Percentiles rank a stretch among this genome's conserved stretches.
Conservation (phyloP, 306 rosid species). For the Cicer bijugum region DNA sequence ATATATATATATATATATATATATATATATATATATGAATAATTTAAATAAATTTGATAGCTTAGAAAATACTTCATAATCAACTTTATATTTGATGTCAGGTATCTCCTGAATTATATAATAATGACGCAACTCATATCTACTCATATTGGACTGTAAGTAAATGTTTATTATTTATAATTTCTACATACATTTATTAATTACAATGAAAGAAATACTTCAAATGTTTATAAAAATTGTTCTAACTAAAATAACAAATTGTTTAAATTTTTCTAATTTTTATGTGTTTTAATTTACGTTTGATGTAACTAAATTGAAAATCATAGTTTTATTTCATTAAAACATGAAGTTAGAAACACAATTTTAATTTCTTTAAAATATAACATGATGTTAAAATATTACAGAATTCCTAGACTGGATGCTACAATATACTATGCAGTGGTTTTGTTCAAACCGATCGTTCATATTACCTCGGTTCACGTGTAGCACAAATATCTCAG, state of each 20-base stretch:
- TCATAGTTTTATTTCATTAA: neutral
- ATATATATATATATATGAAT: neutral
- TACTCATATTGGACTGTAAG: constrained; percentile 19
- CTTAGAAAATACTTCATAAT: neutral
- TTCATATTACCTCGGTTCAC: neutral
- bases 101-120: constrained; percentile 5
- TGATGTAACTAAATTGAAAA: too few species aligned
- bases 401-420: constrained; percentile 11
- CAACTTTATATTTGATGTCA: neutral
- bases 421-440: neutral
- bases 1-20: too few species aligned
- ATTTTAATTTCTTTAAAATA: neutral
- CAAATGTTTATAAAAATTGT: neutral
- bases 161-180: neutral
- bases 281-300: too few species aligned
- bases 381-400: neutral
- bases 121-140: neutral
- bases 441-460: neutral
- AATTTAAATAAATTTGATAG: neutral
- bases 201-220: neutral
- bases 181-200: neutral
- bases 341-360: neutral
- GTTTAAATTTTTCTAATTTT: neutral
- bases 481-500: neutral
- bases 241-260: neutral